Conservation (phyloP, 139 green algal genomes). For the Chlamydomonas sphaeroides region DNA sequence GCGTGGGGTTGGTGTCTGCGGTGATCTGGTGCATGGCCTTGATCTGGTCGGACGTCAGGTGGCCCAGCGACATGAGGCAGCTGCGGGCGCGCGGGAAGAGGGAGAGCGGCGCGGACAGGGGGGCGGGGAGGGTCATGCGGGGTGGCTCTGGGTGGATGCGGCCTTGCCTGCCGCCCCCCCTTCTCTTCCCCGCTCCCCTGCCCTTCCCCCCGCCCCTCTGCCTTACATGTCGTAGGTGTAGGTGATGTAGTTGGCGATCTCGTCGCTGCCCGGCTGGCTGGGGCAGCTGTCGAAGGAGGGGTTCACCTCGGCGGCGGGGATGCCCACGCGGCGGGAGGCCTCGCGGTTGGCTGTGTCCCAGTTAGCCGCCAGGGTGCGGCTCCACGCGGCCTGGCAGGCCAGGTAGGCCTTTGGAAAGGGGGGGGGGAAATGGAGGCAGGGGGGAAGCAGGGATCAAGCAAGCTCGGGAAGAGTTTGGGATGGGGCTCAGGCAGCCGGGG, state of each 20-base stretch:
- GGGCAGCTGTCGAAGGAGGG: constrained; percentile 20
- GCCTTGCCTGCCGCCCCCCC: too few species aligned
- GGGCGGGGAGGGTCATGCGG: too few species aligned
- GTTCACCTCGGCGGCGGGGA: background rate
- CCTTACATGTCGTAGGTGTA: constrained; percentile 12
- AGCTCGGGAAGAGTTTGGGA: too few species aligned
- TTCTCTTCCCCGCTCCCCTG: too few species aligned
- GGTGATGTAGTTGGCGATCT: constrained; percentile 21
- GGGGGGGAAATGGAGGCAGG: too few species aligned
- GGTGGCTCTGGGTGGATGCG: too few species aligned
- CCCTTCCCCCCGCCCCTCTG: too few species aligned
- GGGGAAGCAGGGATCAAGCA: too few species aligned
- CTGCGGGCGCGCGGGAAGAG: too few species aligned
- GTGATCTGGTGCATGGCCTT: constrained; percentile 14
- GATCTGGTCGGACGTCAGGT: constrained; percentile 14
- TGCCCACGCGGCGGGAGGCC: background rate
- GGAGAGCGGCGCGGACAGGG: too few species aligned
- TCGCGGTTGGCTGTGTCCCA: constrained; percentile 6
- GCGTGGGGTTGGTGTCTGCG: background rate
- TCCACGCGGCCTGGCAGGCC: constrained; percentile 1
- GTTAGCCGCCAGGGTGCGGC: background rate
- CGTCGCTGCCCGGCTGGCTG: background rate
- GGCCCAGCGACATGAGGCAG: constrained; percentile 10
- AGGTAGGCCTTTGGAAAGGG: constrained; percentile 30
- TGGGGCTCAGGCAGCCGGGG: too few species aligned